These are phyloP conservation scores for Epichloe baconii DNA, from an alignment of 2,329 filamentous ascomycete species.

Conservation along the genomic window DNA sequence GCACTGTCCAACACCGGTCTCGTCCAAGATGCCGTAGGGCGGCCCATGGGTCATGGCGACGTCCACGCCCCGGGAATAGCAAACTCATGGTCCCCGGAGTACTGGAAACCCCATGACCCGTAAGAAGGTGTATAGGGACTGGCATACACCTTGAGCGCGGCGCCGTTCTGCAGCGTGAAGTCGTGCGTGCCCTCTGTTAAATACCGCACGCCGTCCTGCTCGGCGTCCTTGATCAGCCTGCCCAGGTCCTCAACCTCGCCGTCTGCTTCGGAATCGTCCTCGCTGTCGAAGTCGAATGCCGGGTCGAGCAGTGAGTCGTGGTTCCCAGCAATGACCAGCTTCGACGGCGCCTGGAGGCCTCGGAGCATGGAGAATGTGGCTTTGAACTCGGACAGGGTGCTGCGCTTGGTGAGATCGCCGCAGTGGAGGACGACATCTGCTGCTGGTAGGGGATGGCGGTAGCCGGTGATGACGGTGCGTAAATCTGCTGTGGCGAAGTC, in stretches of 20 bases:
- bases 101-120: slow-evolving; percentile 38
- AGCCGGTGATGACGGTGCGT: slow-evolving; percentile 13
- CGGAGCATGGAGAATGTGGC: slow-evolving; percentile 29
- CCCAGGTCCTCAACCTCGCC: slow-evolving; percentile 10
- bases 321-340: slow-evolving; percentile 42
- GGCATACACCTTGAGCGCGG: slow-evolving; percentile 34
- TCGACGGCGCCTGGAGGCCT: slow-evolving; percentile 32
- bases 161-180: slow-evolving; percentile 37
- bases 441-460: slow-evolving; percentile 17
- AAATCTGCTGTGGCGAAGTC: slow-evolving; percentile 9
- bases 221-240: slow-evolving; percentile 24
- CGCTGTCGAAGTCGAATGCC: not conserved
- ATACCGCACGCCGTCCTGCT: slow-evolving; percentile 28
- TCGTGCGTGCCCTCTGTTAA: slow-evolving; percentile 34
- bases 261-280: slow-evolving; percentile 16
- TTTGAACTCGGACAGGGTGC: slow-evolving; percentile 26
- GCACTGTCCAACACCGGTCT: slow-evolving; percentile 7
- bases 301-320: slow-evolving; percentile 35
- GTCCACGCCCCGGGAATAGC: slow-evolving; percentile 24
- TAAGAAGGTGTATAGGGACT: slow-evolving; percentile 38
- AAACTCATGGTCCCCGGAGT: slow-evolving; percentile 27
- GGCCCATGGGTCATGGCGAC: slow-evolving; percentile 43
- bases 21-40: slow-evolving; percentile 37
- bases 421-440: slow-evolving; percentile 39
- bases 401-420: slow-evolving; percentile 35